Evolutionary conservation across 1,139 yeast species (phyloP).

Genomic region (Saccharomycopsis phalli): DNA sequence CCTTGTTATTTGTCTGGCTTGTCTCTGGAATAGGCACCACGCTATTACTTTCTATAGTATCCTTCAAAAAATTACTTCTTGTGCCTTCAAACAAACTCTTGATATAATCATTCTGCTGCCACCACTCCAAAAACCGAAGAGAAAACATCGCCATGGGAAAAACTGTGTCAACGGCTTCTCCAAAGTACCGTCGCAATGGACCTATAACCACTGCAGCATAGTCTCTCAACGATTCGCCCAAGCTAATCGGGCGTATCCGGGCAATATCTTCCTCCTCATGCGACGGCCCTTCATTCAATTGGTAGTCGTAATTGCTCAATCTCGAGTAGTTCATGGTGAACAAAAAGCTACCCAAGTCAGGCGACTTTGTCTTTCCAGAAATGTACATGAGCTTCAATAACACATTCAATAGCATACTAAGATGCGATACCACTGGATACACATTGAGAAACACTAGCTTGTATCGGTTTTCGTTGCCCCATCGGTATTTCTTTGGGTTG

Average conservation of each 20-base stretch:
- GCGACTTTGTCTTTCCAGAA: slow-evolving; percentile 59
- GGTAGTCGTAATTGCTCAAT: slow-evolving; percentile 31
- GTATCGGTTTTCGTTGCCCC: slow-evolving; percentile 24
- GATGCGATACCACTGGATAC: slow-evolving; percentile 53
- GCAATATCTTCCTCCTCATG: not conserved
- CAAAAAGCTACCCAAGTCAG: slow-evolving; percentile 53
- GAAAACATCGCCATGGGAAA: slow-evolving; percentile 82
- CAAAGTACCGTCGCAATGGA: slow-evolving; percentile 36
- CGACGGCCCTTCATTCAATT: slow-evolving; percentile 40
- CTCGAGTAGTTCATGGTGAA: slow-evolving; percentile 66
- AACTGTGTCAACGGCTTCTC: slow-evolving; percentile 36
- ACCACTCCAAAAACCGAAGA: slow-evolving; percentile 89
- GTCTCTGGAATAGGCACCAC: slow-evolving; percentile 13
- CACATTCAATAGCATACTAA: slow-evolving; percentile 44
- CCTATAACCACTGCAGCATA: slow-evolving; percentile 29
- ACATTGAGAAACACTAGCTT: slow-evolving; percentile 43
- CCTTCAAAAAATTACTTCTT: slow-evolving; percentile 22
- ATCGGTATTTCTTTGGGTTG: slow-evolving; percentile 2
- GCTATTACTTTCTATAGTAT: slow-evolving; percentile 7
- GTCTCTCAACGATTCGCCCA: slow-evolving; percentile 36
- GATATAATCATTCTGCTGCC: slow-evolving; percentile 76
- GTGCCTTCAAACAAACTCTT: slow-evolving; percentile 48
- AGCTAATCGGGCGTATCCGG: slow-evolving; percentile 43
- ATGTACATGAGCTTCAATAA: slow-evolving; percentile 55
- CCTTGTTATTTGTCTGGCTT: slow-evolving; percentile 17